Conservation (phyloP, 2,329 filamentous ascomycete species). For the Botrytis aclada region DNA sequence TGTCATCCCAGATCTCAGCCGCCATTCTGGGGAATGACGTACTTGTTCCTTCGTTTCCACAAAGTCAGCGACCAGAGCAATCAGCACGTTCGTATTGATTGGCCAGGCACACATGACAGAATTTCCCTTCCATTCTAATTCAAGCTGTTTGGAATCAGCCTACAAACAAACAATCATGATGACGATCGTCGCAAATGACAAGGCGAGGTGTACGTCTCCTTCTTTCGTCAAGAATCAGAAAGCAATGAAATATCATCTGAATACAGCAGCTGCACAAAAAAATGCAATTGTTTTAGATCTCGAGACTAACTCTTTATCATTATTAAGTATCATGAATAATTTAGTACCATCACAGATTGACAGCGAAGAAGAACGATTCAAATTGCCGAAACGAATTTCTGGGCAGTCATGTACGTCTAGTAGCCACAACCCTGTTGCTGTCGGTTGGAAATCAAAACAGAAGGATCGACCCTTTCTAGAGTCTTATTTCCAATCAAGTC, state of each 20-base stretch:
- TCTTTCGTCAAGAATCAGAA: neutral
- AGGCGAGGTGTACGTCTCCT: neutral
- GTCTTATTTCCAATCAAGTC: neutral
- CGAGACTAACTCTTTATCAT: neutral
- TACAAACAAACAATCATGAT: neutral
- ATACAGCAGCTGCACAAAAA: too few relatives aligned
- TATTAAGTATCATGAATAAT: neutral
- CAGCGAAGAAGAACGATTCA: neutral
- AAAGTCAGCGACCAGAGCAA: neutral
- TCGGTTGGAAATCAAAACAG: conserved; percentile 6
- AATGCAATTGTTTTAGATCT: too few relatives aligned
- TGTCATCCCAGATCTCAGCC: neutral
- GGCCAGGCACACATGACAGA: neutral
- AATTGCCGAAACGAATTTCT: neutral
- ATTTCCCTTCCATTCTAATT: rapidly evolving
- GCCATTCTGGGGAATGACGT: neutral
- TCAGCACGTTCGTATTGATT: neutral
- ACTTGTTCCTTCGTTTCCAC: neutral
- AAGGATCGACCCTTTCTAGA: conserved; percentile 4
- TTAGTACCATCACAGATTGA: neutral
- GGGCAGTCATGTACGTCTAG: neutral
- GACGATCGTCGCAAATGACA: neutral
- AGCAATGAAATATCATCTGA: neutral
- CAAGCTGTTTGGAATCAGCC: neutral
- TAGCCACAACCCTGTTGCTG: conserved; percentile 7